A percentile compares a stretch with the other conserved stretches of the same genome.
Evolutionary conservation across 306 rosid species (phyloP).

Genomic region (Canavalia ensiformis): DNA sequence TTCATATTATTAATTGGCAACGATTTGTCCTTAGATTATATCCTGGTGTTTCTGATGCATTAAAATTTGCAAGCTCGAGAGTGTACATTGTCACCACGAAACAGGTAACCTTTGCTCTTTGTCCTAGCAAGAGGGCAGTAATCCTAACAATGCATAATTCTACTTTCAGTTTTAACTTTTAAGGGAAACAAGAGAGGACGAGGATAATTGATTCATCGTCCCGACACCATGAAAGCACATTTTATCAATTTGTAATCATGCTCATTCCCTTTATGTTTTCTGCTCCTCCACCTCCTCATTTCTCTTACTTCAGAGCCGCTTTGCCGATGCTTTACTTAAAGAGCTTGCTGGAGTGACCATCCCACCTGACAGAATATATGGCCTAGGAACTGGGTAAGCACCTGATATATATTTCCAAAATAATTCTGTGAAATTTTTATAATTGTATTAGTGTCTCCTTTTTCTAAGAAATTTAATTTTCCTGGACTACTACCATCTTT

Average conservation of each 20-base stretch:
- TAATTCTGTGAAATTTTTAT: not conserved
- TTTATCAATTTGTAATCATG: constrained; percentile 26
- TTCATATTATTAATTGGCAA: constrained; percentile 33
- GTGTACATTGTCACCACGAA: constrained; percentile 84
- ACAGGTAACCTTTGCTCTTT: constrained; percentile 58
- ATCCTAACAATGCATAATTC: constrained; percentile 23
- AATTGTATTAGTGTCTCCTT: not conserved
- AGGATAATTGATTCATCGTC: constrained; percentile 30
- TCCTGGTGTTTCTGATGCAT: constrained; percentile 92
- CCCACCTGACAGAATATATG: constrained; percentile 82
- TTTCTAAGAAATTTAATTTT: not conserved
- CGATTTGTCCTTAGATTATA: constrained; percentile 64
- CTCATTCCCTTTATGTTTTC: constrained; percentile 18
- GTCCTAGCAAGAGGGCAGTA: constrained; percentile 27
- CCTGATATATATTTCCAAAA: not conserved
- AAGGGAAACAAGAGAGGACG: constrained; percentile 16
- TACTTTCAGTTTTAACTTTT: constrained; percentile 33
- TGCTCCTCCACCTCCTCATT: not conserved
- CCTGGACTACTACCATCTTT: not conserved
- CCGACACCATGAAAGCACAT: not conserved
- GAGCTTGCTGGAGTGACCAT: constrained; percentile 84
- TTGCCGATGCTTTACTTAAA: constrained; percentile 78
- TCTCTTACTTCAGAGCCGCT: constrained; percentile 65
- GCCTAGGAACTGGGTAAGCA: constrained; percentile 84
- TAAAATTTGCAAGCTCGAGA: constrained; percentile 81